Evolutionary conservation across 169 alveolate species (phyloP), one percentile per base, ranked within the genome.

Genomic region (Amoebophrya sp.): DNA sequence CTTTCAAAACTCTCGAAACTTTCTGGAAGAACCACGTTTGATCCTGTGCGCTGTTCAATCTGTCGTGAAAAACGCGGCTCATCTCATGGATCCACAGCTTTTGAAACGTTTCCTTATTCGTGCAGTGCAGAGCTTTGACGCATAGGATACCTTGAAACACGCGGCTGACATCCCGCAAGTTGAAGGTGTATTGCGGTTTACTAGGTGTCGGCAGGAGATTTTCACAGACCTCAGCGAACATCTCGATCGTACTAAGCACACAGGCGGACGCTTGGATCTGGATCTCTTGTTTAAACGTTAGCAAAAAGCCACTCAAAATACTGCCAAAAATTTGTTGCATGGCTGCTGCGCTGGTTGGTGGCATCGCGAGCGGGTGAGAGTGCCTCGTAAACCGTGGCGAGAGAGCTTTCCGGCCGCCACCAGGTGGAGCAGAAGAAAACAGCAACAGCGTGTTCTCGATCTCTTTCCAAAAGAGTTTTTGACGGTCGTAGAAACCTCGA

Each of bases 11-110:
- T 24, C 95, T 93, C 94, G 95, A 97, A 41, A 95, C 95, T 53
- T 96, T 96, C 78, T 95, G 93, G 92, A 93, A 96, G 91, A 96
- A 96, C 94, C 96, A 97, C 65, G 95, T 95, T 53, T 95, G 95
- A 41, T 97, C 95, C 92, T 97, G 96, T 89, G 95, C 97, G 41
- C 93, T 91, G 54, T 96, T 97, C 90, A 98, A 95, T 78, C 98
- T 95, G 93, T 98, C 99, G 53, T 98, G 98, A 93, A 97, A 98
- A 39, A 96, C 97, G 91, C 99, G 94, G 93, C 95, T 97, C 92
- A 96, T 93, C 96, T 98, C 99, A 93, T 98, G 99, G 55, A 97
- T 93, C 98, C 98, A 98, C 89, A 98, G 95, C 94, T 96, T 96
- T 53, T 96, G 95, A 54, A 97, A 92, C 90, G 96, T 96, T 91